Conservation (phyloP, 2,329 filamentous ascomycete species). For the Phaeosphaeriaceae sp. region DNA sequence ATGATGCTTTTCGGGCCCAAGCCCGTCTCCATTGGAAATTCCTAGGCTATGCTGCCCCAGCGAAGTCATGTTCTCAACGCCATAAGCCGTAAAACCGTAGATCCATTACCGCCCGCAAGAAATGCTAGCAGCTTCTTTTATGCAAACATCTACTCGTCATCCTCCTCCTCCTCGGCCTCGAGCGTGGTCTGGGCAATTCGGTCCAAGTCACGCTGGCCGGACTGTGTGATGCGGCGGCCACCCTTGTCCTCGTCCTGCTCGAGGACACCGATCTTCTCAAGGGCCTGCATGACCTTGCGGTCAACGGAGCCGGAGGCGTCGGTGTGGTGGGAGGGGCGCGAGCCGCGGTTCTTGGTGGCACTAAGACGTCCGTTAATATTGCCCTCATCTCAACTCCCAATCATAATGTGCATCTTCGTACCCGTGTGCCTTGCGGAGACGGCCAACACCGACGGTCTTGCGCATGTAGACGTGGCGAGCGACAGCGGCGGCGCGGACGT, state of each 20-base stretch:
- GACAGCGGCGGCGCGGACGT: slow-evolving; percentile 88
- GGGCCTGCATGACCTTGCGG: slow-evolving; percentile 95
- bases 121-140: slow-evolving; percentile 33
- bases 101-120: slow-evolving; percentile 34
- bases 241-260: slow-evolving; percentile 99
- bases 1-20: slow-evolving; percentile 40
- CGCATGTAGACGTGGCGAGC: slow-evolving; percentile 99
- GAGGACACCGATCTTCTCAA: slow-evolving; percentile 99
- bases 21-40: slow-evolving; percentile 42
- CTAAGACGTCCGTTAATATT: slow-evolving; percentile 22
- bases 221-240: slow-evolving; percentile 96
- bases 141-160: slow-evolving; percentile 46
- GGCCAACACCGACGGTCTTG: slow-evolving; percentile 98
- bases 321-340: slow-evolving; percentile 90
- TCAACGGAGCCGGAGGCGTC: slow-evolving; percentile 94
- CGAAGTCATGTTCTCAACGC: slow-evolving; percentile 42
- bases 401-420: slow-evolving; percentile 17
- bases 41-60: slow-evolving; percentile 43
- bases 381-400: background rate
- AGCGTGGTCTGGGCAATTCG: slow-evolving; percentile 63
- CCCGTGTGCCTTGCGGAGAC: slow-evolving; percentile 93
- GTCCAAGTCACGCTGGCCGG: slow-evolving; percentile 98
- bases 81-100: slow-evolving; percentile 45
- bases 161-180: slow-evolving; percentile 59
- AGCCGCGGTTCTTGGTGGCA: slow-evolving; percentile 93